phyloP scores from a whole-genome alignment of 2,329 filamentous ascomycete species.

The Botryotinia narcissicola region DNA sequence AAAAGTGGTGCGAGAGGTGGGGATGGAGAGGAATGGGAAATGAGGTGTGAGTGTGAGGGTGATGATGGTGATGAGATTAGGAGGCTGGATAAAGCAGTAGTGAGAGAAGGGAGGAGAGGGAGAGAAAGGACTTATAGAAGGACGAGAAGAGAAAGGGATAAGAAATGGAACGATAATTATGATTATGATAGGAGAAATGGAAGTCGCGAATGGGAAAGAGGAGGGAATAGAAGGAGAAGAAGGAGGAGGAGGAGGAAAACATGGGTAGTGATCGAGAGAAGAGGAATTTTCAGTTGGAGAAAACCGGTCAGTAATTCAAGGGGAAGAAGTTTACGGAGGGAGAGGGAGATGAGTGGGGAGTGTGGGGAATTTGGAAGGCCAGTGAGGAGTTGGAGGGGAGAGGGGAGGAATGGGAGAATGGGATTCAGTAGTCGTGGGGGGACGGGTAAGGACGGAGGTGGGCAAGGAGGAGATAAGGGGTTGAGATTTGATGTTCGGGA shows the following conservation, averaged over 20 bases:
- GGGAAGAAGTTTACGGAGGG: slow-evolving; percentile 11
- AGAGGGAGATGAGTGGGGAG: neutral
- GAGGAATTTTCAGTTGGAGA: neutral
- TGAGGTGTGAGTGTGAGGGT: neutral
- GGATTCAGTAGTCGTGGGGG: neutral
- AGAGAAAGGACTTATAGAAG: neutral
- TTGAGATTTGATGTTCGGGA: neutral
- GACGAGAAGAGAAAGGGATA: neutral
- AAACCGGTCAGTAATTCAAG: neutral
- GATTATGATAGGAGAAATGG: neutral
- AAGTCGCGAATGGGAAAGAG: neutral
- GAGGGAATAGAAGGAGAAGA: neutral
- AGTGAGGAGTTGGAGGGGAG: neutral
- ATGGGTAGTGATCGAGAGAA: neutral
- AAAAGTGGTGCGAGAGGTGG: neutral
- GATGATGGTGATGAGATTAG: neutral
- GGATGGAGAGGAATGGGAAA: neutral
- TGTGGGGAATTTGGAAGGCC: neutral
- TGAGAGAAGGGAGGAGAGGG: neutral
- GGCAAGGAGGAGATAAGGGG: neutral
- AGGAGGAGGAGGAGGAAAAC: neutral
- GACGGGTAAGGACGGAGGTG: too few relatives aligned
- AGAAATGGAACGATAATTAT: neutral
- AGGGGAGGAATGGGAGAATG: neutral
- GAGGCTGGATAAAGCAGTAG: neutral